Evolutionary conservation across 805 yeast genomes (phyloP).

Genomic region (Saturnispora saitoi): DNA sequence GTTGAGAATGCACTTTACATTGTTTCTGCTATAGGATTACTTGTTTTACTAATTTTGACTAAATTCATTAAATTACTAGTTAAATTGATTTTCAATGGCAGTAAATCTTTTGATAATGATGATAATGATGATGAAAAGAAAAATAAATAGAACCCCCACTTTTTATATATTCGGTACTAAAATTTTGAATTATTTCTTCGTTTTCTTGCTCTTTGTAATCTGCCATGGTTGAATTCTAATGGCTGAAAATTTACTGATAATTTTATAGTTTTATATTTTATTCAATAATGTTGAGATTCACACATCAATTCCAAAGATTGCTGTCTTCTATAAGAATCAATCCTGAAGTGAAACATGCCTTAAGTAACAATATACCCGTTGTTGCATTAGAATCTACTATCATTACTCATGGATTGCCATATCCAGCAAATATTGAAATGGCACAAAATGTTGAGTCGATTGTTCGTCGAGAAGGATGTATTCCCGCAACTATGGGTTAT

Average conservation of each 20-base stretch:
- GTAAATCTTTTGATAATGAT: background rate
- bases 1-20: slow-evolving; percentile 43
- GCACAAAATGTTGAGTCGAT: slow-evolving; percentile 57
- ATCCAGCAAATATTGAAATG: slow-evolving; percentile 66
- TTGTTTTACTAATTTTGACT: slow-evolving; percentile 10
- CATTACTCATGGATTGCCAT: slow-evolving; percentile 84
- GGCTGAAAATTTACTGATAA: background rate
- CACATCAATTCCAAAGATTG: background rate
- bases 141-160: background rate
- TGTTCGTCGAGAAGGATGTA: slow-evolving; percentile 53
- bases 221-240: too few species aligned
- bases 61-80: slow-evolving; percentile 10
- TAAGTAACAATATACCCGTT: slow-evolving; percentile 50
- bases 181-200: background rate
- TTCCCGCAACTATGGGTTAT: slow-evolving; percentile 84
- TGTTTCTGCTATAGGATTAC: slow-evolving; percentile 4
- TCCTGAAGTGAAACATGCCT: slow-evolving; percentile 54
- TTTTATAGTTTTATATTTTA: background rate
- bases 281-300: background rate
- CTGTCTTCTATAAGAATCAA: slow-evolving; percentile 12
- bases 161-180: background rate
- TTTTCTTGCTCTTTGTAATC: background rate
- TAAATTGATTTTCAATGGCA: background rate
- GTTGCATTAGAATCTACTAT: slow-evolving; percentile 84
- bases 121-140: background rate